Evolutionary conservation across 2,329 filamentous ascomycete species (phyloP).

Genomic region (Periconia macrospinosa): DNA sequence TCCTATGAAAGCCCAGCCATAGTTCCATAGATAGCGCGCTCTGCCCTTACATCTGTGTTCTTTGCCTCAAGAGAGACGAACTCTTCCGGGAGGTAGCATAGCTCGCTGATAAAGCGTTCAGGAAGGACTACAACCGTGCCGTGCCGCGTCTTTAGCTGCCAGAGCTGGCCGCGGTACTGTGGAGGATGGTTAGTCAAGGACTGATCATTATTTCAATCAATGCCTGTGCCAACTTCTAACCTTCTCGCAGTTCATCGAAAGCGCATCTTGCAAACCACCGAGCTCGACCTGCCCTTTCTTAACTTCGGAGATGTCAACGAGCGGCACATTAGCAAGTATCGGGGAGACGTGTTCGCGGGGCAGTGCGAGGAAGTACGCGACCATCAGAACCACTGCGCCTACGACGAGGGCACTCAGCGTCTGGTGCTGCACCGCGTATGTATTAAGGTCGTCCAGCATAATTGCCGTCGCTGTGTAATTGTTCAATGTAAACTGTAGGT

Average conservation of each 20-base stretch:
- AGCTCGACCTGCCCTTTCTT: constrained; percentile 1
- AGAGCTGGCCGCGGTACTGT: constrained; percentile 1
- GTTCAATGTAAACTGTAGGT: not conserved
- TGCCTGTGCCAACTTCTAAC: not conserved
- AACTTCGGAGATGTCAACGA: not conserved
- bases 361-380: not conserved
- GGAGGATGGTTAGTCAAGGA: not conserved
- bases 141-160: not conserved
- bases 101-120: not conserved
- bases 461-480: not conserved
- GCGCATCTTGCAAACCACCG: not conserved
- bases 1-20: not conserved
- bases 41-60: not conserved
- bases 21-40: not conserved
- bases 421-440: not conserved
- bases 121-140: not conserved
- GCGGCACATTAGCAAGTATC: not conserved
- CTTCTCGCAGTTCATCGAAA: not conserved
- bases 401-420: not conserved
- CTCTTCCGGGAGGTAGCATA: not conserved
- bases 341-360: not conserved
- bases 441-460: not conserved
- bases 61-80: not conserved
- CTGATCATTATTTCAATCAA: not conserved
- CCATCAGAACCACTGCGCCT: not conserved